These are phyloP conservation scores for Fusarium siculi DNA, from an alignment of 2,329 filamentous ascomycete genomes.

Conservation along the genomic window DNA sequence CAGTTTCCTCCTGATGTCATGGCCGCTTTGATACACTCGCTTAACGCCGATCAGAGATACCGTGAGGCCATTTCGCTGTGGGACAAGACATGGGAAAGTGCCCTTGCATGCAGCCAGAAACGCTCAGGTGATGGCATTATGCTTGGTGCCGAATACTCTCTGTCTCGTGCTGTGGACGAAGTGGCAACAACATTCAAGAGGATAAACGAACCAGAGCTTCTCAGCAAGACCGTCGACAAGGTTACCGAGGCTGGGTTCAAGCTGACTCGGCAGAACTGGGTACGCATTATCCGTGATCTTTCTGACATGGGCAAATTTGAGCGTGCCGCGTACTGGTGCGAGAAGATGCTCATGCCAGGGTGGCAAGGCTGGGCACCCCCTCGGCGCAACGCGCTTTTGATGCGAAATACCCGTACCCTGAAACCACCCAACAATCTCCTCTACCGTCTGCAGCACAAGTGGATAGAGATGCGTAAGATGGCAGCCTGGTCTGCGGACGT, in stretches of 20 bases:
- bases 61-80: conserved; percentile 73
- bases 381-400: conserved; percentile 44
- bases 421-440: conserved; percentile 54
- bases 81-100: conserved; percentile 67
- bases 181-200: conserved; percentile 59
- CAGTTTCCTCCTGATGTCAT: conserved; percentile 66
- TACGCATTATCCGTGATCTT: conserved; percentile 77
- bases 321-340: conserved; percentile 79
- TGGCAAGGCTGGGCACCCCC: conserved; percentile 77
- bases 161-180: conserved; percentile 60
- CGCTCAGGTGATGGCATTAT: conserved; percentile 49
- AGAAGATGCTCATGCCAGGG: conserved; percentile 78
- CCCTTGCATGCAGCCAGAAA: conserved; percentile 51
- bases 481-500: conserved; percentile 61
- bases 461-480: conserved; percentile 60
- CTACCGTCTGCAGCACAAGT: conserved; percentile 60
- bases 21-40: conserved; percentile 74
- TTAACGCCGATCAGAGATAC: conserved; percentile 67
- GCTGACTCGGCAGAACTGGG: conserved; percentile 83
- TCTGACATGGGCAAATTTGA: conserved; percentile 67
- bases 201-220: conserved; percentile 55
- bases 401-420: conserved; percentile 50
- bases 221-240: conserved; percentile 63
- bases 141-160: conserved; percentile 62
- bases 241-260: conserved; percentile 75